Base-by-base conservation (phyloP, 768 basidiomycete genomes). In the Lactarius vividus region DNA sequence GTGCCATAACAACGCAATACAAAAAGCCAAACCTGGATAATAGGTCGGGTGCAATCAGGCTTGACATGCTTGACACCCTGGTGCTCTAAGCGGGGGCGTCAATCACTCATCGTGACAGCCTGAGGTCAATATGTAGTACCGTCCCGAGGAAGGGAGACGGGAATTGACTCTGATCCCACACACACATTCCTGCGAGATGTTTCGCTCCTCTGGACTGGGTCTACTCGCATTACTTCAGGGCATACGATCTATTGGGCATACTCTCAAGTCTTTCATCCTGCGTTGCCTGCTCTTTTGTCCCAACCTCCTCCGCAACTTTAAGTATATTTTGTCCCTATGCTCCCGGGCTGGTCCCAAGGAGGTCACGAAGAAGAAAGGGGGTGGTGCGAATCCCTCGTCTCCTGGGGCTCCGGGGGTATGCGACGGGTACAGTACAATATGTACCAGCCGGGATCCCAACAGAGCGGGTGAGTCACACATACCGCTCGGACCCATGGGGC, bases 241-340 rank as follows among this genome's bases (percentile, higher is more conserved):
- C 20, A 20, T 59, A 20, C 49, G 52, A 37, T 63, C 28, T 20
- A 33, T 66, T 7, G 26, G 42, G 2, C 40, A 42, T 26, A 40
- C 13, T 4, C 42, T 66, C 49, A 66, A 53, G 39, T 37, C 65
- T 31, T 46, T 66, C 56, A 35, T 63, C 35, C 28, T 62, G n/a
- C 61, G 49, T 15, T 58, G 49, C 33, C 20, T 66, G 11, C 40
- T 63, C 33, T 29, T 54, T 42, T 54, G 37, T 57, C 52, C 61
- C 0, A 31, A 35, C 20, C 11, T 35, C 20, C 29, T 66, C 13
- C 57, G 61, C 23, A 26, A 23, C 5, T 4, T 62, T 9, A 54
- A 28, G 65, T 18, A 33, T 23, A 20, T 59, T 26, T 61, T 55
- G 57, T 42, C 57, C 1, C 15, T 26, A 49, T 37, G 29, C 40